Evolutionary conservation across 2,329 filamentous ascomycete genomes (phyloP), one percentile per base, ranked within the genome.

Genomic region (Nemania diffusa): DNA sequence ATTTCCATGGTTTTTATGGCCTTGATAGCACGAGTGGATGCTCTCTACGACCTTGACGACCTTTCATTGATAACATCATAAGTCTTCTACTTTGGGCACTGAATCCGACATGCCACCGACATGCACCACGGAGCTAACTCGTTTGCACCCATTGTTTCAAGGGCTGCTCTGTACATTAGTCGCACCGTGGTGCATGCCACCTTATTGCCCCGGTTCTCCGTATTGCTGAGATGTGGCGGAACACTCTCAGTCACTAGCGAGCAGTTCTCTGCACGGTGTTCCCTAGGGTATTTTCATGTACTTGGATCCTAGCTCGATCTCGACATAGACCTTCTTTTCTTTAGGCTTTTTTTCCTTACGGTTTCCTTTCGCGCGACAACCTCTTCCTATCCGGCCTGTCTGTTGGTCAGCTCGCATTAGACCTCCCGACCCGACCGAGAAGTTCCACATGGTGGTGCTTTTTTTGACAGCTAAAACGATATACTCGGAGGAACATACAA

Each of bases 91-190:
- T 66, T 68, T 56, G 68, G 65, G 68, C 64, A 66, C 58, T 53
- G 59, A 70, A 68, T 67, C 56, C 57, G 70, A 69, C 66, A 46
- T 66, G 59, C 66, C 58, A 62, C 27, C 42, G 32, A 51, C 50
- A 57, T 65, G 59, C 70, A 62, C 64, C 64, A 70, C 73, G 69
- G 71, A 73, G 69, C 71, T 71, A 67, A 48, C 67, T 68, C 61
- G 61, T 64, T 62, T 62, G 72, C 73, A 63, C 69, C 69, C 70
- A 61, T 60, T 32, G 64, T 71, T 74, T 62, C 51, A 63, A 53
- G 70, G 74, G 69, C 59, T 72, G 73, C 70, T 71, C 68, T 78
- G 77, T 78, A 78, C 68, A 77, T 67, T 78, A 78, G 61, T 68
- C 69, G 69, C 69, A 68, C 74, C 68, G 72, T 69, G 73, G 74